Conservation (phyloP, 75 land plant species). For the Ceratopteris richardii region DNA sequence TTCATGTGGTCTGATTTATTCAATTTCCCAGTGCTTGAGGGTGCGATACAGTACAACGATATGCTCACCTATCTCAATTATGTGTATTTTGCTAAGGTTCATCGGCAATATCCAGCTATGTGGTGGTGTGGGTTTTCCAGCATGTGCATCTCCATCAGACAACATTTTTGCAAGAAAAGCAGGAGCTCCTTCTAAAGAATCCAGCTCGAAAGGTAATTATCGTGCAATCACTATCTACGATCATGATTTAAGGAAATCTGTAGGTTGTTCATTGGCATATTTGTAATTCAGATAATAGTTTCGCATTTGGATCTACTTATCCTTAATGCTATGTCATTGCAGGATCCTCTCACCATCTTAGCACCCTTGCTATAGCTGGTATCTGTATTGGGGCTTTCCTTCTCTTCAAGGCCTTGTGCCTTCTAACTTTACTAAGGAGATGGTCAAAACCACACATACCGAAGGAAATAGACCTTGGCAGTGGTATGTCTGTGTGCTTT, state of each 20-base stretch:
- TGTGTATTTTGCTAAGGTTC: neutral
- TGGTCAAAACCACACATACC: constrained; percentile 1
- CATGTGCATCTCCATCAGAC: neutral
- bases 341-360: constrained; percentile 1
- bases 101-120: neutral
- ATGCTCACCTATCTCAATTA: no score
- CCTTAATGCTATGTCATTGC: neutral
- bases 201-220: no score
- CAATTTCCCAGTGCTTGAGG: no score
- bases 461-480: constrained; percentile 14
- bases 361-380: constrained; percentile 7
- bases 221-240: no score
- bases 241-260: neutral
- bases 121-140: neutral
- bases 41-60: no score
- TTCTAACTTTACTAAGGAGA: constrained; percentile 3
- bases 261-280: no score
- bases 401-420: constrained; percentile 8
- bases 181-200: no score
- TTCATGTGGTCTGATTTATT: no score
- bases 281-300: no score
- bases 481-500: neutral
- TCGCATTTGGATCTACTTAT: no score
- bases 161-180: neutral
- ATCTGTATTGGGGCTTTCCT: constrained; percentile 12